phyloP scores from a whole-genome alignment of 306 rosid genomes.

The Castanopsis chinensis region DNA sequence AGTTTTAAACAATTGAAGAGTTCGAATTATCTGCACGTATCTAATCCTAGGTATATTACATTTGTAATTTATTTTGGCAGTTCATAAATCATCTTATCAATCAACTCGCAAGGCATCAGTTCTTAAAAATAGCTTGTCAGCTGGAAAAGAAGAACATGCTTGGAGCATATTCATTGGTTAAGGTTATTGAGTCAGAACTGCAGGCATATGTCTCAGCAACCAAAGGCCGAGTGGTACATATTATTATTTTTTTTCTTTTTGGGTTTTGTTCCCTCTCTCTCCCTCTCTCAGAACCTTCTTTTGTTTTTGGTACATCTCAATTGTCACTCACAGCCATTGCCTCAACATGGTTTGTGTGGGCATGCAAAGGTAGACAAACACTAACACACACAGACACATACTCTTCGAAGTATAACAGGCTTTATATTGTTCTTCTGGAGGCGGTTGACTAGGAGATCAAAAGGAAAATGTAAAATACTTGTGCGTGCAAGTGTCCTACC shows the following conservation, averaged over 20 bases:
- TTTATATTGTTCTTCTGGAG: not conserved
- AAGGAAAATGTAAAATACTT: not conserved
- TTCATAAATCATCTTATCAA: conserved; percentile 92
- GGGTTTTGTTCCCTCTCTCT: not conserved
- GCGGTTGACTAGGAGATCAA: not conserved
- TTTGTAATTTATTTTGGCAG: conserved; percentile 48
- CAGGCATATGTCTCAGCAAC: conserved; percentile 84
- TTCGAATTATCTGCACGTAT: not conserved
- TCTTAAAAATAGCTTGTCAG: conserved; percentile 90
- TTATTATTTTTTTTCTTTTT: not conserved
- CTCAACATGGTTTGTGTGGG: not conserved
- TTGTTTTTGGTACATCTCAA: not conserved
- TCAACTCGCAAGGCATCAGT: conserved; percentile 94
- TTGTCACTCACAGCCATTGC: not conserved
- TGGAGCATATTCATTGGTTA: conserved; percentile 87
- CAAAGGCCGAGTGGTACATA: conserved; percentile 86
- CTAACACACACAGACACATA: not conserved
- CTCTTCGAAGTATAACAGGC: not conserved
- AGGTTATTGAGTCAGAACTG: conserved; percentile 90
- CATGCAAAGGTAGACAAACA: not conserved
- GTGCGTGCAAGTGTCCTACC: not conserved
- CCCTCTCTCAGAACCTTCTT: conserved; percentile 5
- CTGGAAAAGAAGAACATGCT: conserved; percentile 94
- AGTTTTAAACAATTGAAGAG: not conserved
- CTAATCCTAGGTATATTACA: not conserved